A percentile compares a stretch with the other conserved stretches of the same genome.
Evolutionary conservation across 1,284 basidiomycete species (phyloP).

Genomic region (Hemileia vastatrix): DNA sequence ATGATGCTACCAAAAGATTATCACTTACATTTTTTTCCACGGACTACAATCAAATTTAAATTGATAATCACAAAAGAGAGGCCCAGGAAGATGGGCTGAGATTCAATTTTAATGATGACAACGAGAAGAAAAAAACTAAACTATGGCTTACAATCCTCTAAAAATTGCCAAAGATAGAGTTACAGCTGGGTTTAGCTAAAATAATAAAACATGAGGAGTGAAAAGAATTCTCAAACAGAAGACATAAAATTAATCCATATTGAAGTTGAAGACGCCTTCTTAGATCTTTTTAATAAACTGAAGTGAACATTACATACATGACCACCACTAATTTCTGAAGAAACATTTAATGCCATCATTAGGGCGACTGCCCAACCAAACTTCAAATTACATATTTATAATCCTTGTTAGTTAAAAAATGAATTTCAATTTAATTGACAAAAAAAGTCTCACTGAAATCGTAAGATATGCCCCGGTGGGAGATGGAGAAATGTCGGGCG

Average conservation of each 20-base stretch:
- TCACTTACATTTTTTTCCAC: conserved; percentile 20
- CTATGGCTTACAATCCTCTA: conserved; percentile 11
- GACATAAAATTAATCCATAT: no score
- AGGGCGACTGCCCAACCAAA: no score
- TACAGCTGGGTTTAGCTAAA: conserved; percentile 19
- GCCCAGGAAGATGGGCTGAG: no score
- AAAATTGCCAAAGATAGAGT: conserved; percentile 15
- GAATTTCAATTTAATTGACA: no score
- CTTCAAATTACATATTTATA: no score
- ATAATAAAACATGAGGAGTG: not conserved
- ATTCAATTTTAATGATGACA: no score
- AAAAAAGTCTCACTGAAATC: conserved; percentile 7
- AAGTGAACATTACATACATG: conserved; percentile 4
- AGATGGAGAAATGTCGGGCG: not conserved
- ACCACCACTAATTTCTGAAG: conserved; percentile 18
- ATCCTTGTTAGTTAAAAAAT: no score
- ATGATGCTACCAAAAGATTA: not conserved
- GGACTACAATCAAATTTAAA: not conserved
- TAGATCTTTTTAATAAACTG: not conserved
- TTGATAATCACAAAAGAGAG: not conserved
- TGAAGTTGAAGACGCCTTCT: no score
- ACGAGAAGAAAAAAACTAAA: not conserved
- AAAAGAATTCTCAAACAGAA: not conserved
- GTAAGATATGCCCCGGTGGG: conserved; percentile 6
- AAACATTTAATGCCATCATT: no score